Evolutionary conservation across 345 rosid genomes (phyloP), one percentile per base, ranked within the genome.

Genomic region (Arabis alpina): DNA sequence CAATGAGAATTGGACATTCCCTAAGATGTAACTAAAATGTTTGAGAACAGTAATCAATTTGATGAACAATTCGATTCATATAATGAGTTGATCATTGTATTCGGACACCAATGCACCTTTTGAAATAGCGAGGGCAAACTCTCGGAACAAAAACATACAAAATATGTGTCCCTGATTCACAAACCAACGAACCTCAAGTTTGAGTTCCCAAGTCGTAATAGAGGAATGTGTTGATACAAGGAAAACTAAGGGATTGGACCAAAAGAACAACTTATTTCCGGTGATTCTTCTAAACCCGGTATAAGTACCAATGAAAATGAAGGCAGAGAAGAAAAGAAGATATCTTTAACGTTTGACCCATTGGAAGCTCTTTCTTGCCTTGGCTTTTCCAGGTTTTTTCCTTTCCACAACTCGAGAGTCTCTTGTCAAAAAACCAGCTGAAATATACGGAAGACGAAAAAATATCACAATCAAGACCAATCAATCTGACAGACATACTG

Each of bases 321-420:
- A 57, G 13, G 37, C 43, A 25, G 30, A 34, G 51, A 53, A 11
- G 15, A 9, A 54, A 37, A 61, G 37, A 75, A 54, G 56, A 75
- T 55, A 53, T 40, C 1, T 78, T 85, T 82, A 93, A 79, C 99
- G 99, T 79, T 94, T 91, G 82, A 88, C 96, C 99, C 96, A 94
- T 77, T 89, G 96, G 81, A 86, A 94, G 82, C 99, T 91, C 86
- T 94, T 94, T 76, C 97, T 94, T 48, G 99, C 99, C 80, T 94
- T 94, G 1, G 97, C 97, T 76, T 84, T 91, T 52, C 97, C 99
- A 10, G 97, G 99, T 77, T 94, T 91, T 71, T 94, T 94, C 84
- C 99, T 87, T 83, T 93, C 99, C 64, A 93, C 99, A 82, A 85
- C 93, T 47, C 99, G 80, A 0, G 97, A 69, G 77, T 93, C 99